Base-by-base conservation (phyloP, 306 rosid genomes). In the Corylus avellana region DNA sequence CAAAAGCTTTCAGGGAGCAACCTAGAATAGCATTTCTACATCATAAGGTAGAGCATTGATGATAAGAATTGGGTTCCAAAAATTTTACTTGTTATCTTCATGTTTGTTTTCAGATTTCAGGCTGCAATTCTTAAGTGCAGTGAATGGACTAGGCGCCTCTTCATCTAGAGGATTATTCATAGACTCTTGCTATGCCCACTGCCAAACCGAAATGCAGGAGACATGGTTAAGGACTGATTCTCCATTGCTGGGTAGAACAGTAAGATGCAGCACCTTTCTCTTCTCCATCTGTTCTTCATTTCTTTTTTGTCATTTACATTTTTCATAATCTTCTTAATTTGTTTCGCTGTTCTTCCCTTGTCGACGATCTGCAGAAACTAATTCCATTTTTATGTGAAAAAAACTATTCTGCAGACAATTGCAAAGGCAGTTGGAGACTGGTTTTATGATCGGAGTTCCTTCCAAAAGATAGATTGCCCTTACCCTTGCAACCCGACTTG, bases 401-500 rank as follows among this genome's bases (percentile, higher is more conserved):
- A 61, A 48, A 32, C 2, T 62, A 44, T 67, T 77, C 39, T 78
- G 86, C 96, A 95, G 99, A 78, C 93, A 70, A 85, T 95, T 84
- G 92, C 98, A 42, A 75, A 85, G 81, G 98, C 99, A 17, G 96
- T 95, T 74, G 98, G 90, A 84, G 97, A 92, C 66, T 95, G 98
- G 98, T 95, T 44, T 77, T 92, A 76, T 49, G 98, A 86, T 35
- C 75, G 98, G 82, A 85, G 69, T 49, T 67, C 86, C 3, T 92
- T 92, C 88, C 86, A 84, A 78, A 84, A 84, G 87, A 90, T 92
- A 46, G 97, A 95, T 79, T 92, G 98, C 53, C 85, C 96, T 63
- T 92, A 89, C 85, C 97, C 98, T 73, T 95, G 98, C 97, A 95
- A 95, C 47, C 98, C 98, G 17, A 89, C 90, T 20, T 95, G 98